Base-by-base conservation (phyloP, 257 asterid species). In the Ophiorrhiza pumila region DNA sequence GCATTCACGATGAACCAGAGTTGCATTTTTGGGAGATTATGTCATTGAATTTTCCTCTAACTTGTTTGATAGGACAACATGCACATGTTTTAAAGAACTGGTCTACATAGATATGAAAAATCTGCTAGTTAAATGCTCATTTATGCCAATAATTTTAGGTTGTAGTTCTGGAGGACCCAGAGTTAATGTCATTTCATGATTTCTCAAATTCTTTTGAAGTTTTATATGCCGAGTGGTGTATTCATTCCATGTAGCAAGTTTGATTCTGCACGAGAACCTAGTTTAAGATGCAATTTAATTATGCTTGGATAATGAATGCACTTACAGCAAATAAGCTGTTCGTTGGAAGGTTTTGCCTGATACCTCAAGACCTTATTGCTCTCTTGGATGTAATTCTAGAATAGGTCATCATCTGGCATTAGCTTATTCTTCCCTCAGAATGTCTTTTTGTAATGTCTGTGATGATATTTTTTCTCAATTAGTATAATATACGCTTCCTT, bases 391-490 rank as follows among this genome's bases (percentile, higher is more conserved):
- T 34, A 15, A 1, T 69, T 68, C 72, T 57, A 41, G 18, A 75
- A 17, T 52, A 39, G 29, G 10, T 39, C 0, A 17, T 20, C 25
- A 17, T 7, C 29, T 57, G n/a, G 39, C 10, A 25, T 52, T 64
- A 37, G 62, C 71, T 50, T 71, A 34, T 23, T 71, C 55, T 71
- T 71, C 74, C 37, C 25, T 27, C 14, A 25, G 27, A 37, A 18
- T 13, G 22, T 34, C 50, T 22, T 49, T 20, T 61, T 7, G n/a
- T 20, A 37, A 43, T 41, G 53, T 46, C 43, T 41, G 49, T 63
- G n/a, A 34, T n/a, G 12, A n/a, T 22, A 1, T 5, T 32, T 50
- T 39, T 46, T 62, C 62, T 69, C 59, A 32, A 7, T 9, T 23
- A 43, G n/a, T 45, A 66, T 67, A 8, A 45, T 31, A 23, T 23